Percentiles rank a stretch among this genome's conserved stretches.
These are phyloP conservation scores for Stenocarpella maydis DNA, from an alignment of 2,329 filamentous ascomycete species.

Conservation along the genomic window DNA sequence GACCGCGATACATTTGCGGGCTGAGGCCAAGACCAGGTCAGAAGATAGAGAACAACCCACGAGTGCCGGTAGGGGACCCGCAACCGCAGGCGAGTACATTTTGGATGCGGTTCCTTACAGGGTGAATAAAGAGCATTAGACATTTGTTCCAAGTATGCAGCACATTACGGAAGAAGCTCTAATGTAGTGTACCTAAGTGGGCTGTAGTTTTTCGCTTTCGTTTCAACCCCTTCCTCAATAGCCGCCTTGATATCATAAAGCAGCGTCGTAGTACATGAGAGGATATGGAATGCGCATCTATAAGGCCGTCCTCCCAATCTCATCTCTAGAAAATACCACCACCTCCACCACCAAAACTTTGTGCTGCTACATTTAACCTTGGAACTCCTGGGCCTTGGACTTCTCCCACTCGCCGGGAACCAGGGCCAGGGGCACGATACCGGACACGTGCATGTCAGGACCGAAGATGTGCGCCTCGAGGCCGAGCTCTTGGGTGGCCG, in stretches of 20 bases:
- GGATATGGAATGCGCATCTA: constrained; percentile 37
- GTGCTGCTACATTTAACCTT: constrained; percentile 51
- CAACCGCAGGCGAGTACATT: too few relatives aligned
- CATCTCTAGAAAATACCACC: constrained; percentile 30
- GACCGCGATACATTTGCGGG: too few relatives aligned
- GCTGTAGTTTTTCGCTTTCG: constrained; percentile 28
- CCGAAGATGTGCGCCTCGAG: constrained; percentile 73
- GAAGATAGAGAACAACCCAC: too few relatives aligned
- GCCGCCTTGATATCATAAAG: constrained; percentile 32
- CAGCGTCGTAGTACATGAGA: constrained; percentile 33
- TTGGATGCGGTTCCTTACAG: too few relatives aligned
- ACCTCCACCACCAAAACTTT: constrained; percentile 14
- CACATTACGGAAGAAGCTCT: constrained; percentile 34
- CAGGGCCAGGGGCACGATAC: constrained; percentile 93
- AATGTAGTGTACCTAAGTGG: constrained; percentile 32
- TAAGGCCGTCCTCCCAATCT: constrained; percentile 28
- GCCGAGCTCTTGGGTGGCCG: constrained; percentile 90
- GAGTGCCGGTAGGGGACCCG: too few relatives aligned
- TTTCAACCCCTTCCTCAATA: background rate
- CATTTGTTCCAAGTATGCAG: constrained; percentile 12
- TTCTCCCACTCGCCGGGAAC: constrained; percentile 70
- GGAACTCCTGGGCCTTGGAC: constrained; percentile 69
- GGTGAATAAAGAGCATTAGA: too few relatives aligned
- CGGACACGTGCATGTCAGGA: constrained; percentile 93
- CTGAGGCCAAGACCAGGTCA: too few relatives aligned